These are phyloP conservation scores for Hypoxylon sp. DNA, from an alignment of 2,329 filamentous ascomycete species.

Conservation along the genomic window DNA sequence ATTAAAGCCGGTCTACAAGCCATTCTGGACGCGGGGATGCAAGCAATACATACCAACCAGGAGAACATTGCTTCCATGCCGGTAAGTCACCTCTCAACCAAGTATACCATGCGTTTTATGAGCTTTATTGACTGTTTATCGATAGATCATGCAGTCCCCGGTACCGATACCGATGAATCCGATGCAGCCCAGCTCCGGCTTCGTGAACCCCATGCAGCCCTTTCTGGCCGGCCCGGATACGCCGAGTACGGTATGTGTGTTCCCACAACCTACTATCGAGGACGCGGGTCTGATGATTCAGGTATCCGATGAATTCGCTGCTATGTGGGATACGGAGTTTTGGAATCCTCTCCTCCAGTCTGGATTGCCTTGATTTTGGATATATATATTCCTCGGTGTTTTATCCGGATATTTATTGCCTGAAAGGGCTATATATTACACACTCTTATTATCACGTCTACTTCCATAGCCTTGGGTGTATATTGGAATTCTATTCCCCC, in stretches of 20 bases:
- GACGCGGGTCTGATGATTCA: conserved; percentile 37
- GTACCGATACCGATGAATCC: conserved; percentile 40
- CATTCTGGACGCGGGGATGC: conserved; percentile 61
- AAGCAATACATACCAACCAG: conserved; percentile 59
- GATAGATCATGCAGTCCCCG: conserved; percentile 42
- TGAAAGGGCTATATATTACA: neutral
- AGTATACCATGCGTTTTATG: neutral
- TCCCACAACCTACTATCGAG: neutral
- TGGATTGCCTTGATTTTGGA: conserved; percentile 26
- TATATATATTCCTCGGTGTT: neutral
- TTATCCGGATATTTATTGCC: neutral
- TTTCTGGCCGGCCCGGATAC: conserved; percentile 47
- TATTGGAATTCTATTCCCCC: neutral
- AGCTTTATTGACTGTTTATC: conserved; percentile 8
- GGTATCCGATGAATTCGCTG: conserved; percentile 49
- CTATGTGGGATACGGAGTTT: conserved; percentile 51
- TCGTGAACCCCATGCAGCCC: conserved; percentile 45
- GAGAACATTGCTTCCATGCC: conserved; percentile 54
- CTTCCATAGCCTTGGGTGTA: neutral
- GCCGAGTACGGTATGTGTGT: conserved; percentile 44
- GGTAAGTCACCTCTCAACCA: conserved; percentile 42
- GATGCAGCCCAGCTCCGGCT: conserved; percentile 40
- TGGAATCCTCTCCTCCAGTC: conserved; percentile 49
- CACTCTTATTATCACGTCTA: neutral
- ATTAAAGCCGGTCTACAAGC: conserved; percentile 58